Base-by-base conservation (phyloP, 2,329 filamentous ascomycete genomes). In the Pezicula neosporulosa region DNA sequence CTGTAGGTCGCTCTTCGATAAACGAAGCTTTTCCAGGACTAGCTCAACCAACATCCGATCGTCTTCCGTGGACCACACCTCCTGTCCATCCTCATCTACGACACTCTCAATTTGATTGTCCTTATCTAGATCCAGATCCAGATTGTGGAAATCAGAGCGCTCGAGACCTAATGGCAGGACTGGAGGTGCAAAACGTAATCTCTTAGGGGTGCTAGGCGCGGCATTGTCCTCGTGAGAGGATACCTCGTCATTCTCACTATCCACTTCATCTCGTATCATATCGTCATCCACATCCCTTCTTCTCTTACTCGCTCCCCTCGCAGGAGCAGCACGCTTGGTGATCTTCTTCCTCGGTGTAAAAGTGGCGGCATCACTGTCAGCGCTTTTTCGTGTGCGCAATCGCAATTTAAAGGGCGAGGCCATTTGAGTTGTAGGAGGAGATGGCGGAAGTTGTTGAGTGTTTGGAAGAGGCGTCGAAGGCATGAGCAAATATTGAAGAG, bases 31-130 rank as follows among this genome's bases (percentile, higher is more conserved):
- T 64, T 85, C 82, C 6, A 87, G 72, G 37, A 87, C 81, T 16
- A 87, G 74, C 67, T 86, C 82, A n/a, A 87, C 80, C 2, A 87
- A 72, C 51, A 85, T 73, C 51, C 81, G 74, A 64, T 87, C 83
- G 55, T 87, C 82, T 56, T 86, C 83, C 2, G 73, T 72, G 53
- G 76, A 83, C 84, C 84, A 87, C 37, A 70, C 68, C 51, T 44
- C 48, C n/a, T 47, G 19, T 15, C 15, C n/a, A 12, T 39, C 36
- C 21, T 7, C 41, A 3, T 73, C 70, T 12, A 56, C 44, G 12
- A 45, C 43, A 39, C 53, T 53, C 27, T 57, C 46, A 30, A 73
- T 65, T 28, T 75, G 66, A 36, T 73, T 30, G 24, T 52, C 43
- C 16, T 48, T 21, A 1, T 53, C 43, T 15, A n/a, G 49, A 61